Evolutionary conservation across 2,329 filamentous ascomycete species (phyloP), one percentile per base, ranked within the genome.

Genomic region (Ramularia endophylla): DNA sequence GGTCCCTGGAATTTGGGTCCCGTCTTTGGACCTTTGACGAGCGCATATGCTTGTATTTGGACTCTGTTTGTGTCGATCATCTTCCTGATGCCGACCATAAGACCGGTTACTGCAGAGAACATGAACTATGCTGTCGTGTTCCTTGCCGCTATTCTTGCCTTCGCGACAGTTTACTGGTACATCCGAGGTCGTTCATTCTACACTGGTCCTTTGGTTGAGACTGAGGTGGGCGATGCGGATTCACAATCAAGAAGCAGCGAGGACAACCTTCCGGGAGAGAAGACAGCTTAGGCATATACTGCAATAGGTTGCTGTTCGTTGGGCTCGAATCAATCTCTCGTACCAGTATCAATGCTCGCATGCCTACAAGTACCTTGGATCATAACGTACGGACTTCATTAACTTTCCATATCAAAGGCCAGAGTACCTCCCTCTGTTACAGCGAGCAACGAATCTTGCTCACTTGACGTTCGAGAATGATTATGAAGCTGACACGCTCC

Each of bases 101-200:
- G 61, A 43, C 74, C 73, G 0, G 71, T 73, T 17, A 62, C 60
- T 2, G 59, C 70, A 8, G 60, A 65, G 19, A 74, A 64, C 43
- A 77, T 77, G 73, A 76, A 76, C 60, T 77, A 75, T 52, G 72
- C 73, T n/a, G 63, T 67, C 25, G 72, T 69, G 9, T 74, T 74
- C 50, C 52, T 75, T 28, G 64, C 56, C 4, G 65, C 65, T 28
- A 72, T 75, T 29, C 59, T 73, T 16, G 16, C 67, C 19, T 59
- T 70, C 46, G 61, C 73, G 0, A 47, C 61, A 15, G 28, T 61
- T 9, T 75, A 70, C 54, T 77, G 72, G 72, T 69, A 60, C 44
- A 47, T 66, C 38, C 51, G 56, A 5, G 73, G 72, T 28, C 62
- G 63, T 36, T 64, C 62, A 35, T 70, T 68, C 51, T 76, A 75